Evolutionary conservation across 495 filamentous ascomycete genomes (phyloP).

Genomic region (Trichoderma asperelloides): DNA sequence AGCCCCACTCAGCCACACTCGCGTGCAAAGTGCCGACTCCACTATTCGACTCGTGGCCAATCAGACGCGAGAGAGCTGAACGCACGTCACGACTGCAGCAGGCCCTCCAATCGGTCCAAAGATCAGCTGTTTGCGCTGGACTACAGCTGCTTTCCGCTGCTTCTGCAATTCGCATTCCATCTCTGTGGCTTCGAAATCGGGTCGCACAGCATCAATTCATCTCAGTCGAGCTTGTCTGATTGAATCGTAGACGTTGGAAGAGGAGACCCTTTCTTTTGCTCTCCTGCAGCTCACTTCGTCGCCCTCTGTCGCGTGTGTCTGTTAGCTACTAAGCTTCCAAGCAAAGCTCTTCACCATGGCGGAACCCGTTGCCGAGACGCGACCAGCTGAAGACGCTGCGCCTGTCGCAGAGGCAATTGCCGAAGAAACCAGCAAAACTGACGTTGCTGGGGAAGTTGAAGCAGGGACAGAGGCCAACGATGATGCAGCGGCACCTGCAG

Average conservation of each 20-base stretch:
- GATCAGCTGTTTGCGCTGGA: not conserved
- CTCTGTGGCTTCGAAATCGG: not conserved
- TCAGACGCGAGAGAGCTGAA: not conserved
- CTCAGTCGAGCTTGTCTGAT: not conserved
- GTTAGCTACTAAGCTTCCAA: not conserved
- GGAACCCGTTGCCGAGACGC: not conserved
- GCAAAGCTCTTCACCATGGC: not conserved
- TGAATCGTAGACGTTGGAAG: not conserved
- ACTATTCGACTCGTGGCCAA: not conserved
- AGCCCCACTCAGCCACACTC: not conserved
- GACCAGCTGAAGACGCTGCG: not conserved
- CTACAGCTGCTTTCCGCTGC: not conserved
- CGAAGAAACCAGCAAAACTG: not conserved
- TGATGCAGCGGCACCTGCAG: not conserved
- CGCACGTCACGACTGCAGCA: constrained; percentile 7
- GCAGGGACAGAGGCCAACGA: not conserved
- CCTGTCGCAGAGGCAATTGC: not conserved
- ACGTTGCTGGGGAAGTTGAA: not conserved
- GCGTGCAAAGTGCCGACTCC: not conserved
- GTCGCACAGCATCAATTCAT: not conserved
- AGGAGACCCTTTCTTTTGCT: not conserved
- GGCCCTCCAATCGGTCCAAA: not conserved
- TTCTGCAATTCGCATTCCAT: not conserved
- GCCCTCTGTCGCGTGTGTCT: not conserved
- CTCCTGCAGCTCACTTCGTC: not conserved